phyloP scores from a whole-genome alignment of 164 flowering plant species.

The Sextonia rubra region DNA sequence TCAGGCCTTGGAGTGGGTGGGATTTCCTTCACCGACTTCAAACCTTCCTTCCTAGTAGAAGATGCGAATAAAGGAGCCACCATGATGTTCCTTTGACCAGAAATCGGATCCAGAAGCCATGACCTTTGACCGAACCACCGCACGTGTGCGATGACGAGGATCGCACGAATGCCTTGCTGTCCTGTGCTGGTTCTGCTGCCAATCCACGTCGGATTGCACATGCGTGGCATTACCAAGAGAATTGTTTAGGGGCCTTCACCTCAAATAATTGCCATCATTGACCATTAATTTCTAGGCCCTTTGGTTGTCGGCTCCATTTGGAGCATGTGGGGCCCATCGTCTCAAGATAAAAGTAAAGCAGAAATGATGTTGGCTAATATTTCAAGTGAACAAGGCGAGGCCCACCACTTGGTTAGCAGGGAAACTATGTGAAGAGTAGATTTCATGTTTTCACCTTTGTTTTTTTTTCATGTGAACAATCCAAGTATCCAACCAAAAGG shows the following conservation, averaged over 20 bases:
- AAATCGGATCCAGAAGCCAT: conserved; percentile 24
- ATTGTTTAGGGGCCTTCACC: too few relatives aligned
- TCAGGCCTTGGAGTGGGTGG: neutral
- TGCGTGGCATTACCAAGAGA: conserved; percentile 7
- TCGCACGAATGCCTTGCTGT: conserved; percentile 42
- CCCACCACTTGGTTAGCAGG: too few relatives aligned
- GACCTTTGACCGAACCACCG: conserved; percentile 13
- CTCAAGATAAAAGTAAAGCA: too few relatives aligned
- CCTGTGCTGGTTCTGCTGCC: conserved; percentile 4
- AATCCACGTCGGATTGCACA: conserved; percentile 31
- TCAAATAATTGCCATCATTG: too few relatives aligned
- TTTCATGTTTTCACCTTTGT: too few relatives aligned
- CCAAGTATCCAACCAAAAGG: too few relatives aligned
- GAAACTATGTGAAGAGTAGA: too few relatives aligned
- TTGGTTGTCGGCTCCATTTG: neutral
- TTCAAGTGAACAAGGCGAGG: too few relatives aligned
- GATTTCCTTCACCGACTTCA: neutral
- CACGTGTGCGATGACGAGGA: conserved; percentile 27
- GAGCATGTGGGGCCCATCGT: neutral
- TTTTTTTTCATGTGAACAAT: too few relatives aligned
- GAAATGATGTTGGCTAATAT: too few relatives aligned
- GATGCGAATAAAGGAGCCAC: neutral
- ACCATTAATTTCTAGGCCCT: neutral
- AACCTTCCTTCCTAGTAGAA: neutral
- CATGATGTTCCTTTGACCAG: conserved; percentile 29